A percentile compares a stretch with the other conserved stretches of the same genome.
These are phyloP conservation scores for Pythium grandisporangium DNA, from an alignment of 352 stramenopile species.

Conservation along the genomic window DNA sequence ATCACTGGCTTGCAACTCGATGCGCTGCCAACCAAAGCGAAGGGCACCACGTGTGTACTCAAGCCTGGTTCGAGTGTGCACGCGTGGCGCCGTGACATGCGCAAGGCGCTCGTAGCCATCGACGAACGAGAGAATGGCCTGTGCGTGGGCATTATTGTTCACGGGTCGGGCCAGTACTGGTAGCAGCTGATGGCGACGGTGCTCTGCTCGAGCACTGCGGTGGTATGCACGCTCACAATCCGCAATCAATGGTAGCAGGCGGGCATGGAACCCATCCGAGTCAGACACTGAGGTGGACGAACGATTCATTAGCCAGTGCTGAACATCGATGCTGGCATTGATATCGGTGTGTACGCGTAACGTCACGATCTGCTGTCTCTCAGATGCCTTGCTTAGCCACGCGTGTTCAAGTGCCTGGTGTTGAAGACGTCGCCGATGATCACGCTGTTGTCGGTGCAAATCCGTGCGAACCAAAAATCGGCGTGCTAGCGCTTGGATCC, in stretches of 20 bases:
- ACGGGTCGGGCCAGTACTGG: conserved; percentile 32
- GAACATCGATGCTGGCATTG: conserved; percentile 6
- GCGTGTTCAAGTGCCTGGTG: conserved; percentile 21
- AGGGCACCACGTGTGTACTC: conserved; percentile 39
- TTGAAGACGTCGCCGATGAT: conserved; percentile 15
- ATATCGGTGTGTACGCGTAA: conserved; percentile 15
- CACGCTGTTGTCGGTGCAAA: conserved; percentile 16
- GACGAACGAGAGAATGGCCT: conserved; percentile 36
- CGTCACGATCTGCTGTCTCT: conserved; percentile 39
- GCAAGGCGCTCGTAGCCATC: conserved; percentile 20
- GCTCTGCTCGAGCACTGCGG: conserved; percentile 30
- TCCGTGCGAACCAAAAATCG: conserved; percentile 27
- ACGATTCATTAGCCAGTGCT: conserved; percentile 12
- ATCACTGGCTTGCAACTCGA: too few species aligned
- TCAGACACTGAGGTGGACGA: conserved; percentile 1
- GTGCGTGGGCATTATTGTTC: conserved; percentile 42
- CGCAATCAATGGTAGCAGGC: conserved; percentile 9
- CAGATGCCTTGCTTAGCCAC: conserved; percentile 26
- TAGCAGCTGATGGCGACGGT: conserved; percentile 42
- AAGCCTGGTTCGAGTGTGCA: conserved; percentile 13
- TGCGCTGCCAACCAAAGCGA: conserved; percentile 59
- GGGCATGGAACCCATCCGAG: conserved; percentile 3
- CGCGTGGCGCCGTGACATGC: conserved; percentile 10
- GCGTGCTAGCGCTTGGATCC: conserved; percentile 31
- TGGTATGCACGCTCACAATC: conserved; percentile 32